Evolutionary conservation across 202 grass and related monocot species (phyloP).

Genomic region (Schoenoplectus triqueter): DNA sequence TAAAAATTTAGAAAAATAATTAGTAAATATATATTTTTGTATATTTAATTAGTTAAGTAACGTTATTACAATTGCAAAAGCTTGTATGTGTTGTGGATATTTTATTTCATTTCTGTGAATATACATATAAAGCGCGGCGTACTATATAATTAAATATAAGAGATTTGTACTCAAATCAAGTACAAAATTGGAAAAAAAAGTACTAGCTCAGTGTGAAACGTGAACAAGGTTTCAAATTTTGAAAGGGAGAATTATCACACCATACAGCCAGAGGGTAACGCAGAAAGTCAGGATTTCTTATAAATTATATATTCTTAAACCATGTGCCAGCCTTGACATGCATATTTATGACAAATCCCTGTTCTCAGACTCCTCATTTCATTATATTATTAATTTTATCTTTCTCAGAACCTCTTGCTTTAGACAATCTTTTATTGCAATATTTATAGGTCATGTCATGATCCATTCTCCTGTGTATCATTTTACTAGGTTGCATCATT

Average conservation of each 20-base stretch:
- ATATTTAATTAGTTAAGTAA: no score
- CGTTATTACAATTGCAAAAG: no score
- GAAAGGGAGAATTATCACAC: constrained; percentile 27
- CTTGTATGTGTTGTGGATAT: no score
- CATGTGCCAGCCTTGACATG: constrained; percentile 34
- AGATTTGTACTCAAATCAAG: constrained; percentile 17
- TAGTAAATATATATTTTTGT: no score
- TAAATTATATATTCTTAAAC: constrained; percentile 35
- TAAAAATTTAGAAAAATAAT: not conserved
- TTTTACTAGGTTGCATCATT: constrained; percentile 23
- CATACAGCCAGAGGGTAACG: not conserved
- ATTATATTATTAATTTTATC: not conserved
- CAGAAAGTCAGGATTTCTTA: constrained; percentile 31
- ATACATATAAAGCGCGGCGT: no score
- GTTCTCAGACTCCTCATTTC: constrained; percentile 1
- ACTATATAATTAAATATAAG: no score
- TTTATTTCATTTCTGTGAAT: no score
- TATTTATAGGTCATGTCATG: not conserved
- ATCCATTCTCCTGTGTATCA: not conserved
- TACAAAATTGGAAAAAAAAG: not conserved
- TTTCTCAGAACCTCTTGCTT: constrained; percentile 29
- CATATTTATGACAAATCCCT: constrained; percentile 3
- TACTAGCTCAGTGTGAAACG: constrained; percentile 21
- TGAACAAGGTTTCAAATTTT: constrained; percentile 28
- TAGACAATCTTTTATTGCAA: not conserved